Conservation (phyloP, 352 stramenopile genomes). For the Globisporangium cederbergense region DNA sequence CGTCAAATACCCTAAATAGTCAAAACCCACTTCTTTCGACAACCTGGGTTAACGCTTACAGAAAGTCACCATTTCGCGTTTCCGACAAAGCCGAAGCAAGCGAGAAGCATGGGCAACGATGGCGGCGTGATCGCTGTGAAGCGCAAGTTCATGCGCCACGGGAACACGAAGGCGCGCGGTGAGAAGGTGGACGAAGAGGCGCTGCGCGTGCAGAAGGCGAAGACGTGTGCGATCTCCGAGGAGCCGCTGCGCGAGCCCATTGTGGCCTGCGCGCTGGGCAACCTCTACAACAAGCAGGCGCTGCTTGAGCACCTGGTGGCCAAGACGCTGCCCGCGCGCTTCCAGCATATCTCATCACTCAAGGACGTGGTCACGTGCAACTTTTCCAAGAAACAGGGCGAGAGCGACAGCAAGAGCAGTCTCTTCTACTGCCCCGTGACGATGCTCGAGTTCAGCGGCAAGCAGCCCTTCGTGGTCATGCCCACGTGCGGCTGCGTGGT, state of each 20-base stretch:
- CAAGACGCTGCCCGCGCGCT: conserved; percentile 63
- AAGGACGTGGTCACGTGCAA: conserved; percentile 86
- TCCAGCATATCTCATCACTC: conserved; percentile 80
- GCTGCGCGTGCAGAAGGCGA: conserved; percentile 49
- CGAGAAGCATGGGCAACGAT: conserved; percentile 86
- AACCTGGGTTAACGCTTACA: too few species aligned
- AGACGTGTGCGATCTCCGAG: conserved; percentile 81
- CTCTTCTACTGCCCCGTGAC: conserved; percentile 76
- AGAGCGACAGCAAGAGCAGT: background rate
- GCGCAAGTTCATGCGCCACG: conserved; percentile 92
- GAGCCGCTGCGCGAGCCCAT: conserved; percentile 81
- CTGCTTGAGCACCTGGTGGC: conserved; percentile 83
- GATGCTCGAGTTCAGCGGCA: conserved; percentile 86
- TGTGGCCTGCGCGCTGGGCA: conserved; percentile 85
- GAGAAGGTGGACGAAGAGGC: conserved; percentile 68
- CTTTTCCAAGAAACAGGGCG: conserved; percentile 23
- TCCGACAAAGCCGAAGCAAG: background rate
- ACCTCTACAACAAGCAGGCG: conserved; percentile 92
- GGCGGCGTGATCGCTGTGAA: conserved; percentile 93
- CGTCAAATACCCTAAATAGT: too few species aligned
- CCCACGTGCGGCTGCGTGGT: conserved; percentile 85
- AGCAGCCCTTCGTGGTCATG: conserved; percentile 82
- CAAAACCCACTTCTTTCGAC: too few species aligned
- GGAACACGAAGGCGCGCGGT: conserved; percentile 62
- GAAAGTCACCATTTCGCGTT: background rate